Evolutionary conservation across 2,329 filamentous ascomycete genomes (phyloP).

Genomic region (Botrytis porri): DNA sequence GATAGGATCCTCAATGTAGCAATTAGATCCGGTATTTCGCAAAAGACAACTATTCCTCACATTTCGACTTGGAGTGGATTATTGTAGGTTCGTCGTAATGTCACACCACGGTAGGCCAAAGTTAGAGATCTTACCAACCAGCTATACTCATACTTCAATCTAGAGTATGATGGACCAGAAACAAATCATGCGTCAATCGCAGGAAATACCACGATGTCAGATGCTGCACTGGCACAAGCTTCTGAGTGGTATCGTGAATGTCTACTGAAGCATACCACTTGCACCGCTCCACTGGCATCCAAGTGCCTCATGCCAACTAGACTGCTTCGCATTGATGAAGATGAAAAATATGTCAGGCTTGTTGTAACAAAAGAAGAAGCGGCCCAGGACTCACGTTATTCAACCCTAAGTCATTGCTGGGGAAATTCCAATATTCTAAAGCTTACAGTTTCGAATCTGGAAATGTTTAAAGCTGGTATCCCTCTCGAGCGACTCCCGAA

Average conservation of each 20-base stretch:
- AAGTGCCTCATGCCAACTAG: not conserved
- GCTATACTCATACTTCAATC: not conserved
- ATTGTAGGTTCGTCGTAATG: fast-evolving
- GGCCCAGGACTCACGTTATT: not conserved
- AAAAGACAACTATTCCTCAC: too few species aligned
- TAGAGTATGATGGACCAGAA: not conserved
- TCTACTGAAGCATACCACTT: not conserved
- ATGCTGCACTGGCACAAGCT: not conserved
- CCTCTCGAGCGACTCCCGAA: not conserved
- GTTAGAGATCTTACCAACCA: not conserved
- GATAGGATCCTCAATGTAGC: fast-evolving
- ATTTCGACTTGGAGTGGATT: fast-evolving
- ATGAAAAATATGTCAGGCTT: not conserved
- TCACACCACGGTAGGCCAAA: not conserved
- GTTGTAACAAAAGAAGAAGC: not conserved
- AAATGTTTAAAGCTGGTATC: not conserved
- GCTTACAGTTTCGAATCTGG: not conserved
- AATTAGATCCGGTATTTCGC: too few species aligned
- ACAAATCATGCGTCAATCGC: not conserved
- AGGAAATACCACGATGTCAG: not conserved
- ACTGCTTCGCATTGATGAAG: constrained; percentile 3
- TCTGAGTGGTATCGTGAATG: not conserved
- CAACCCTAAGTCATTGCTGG: constrained; percentile 1
- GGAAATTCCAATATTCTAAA: not conserved
- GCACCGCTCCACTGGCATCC: not conserved